phyloP scores from a whole-genome alignment of 768 basidiomycete species.

The Pisolithus tinctorius region DNA sequence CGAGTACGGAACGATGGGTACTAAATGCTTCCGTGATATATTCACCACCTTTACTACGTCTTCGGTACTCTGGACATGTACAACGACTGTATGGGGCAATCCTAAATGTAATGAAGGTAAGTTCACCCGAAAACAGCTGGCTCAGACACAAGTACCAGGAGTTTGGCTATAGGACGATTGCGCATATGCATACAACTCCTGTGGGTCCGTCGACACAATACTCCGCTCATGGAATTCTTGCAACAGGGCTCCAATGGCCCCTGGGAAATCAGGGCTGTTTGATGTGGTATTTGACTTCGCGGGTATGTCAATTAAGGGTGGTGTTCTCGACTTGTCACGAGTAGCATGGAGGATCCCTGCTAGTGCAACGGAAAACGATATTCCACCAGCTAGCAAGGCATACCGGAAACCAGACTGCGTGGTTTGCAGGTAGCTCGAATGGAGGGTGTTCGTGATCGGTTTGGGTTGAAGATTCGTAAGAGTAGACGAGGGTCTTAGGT shows the following conservation, averaged over 20 bases:
- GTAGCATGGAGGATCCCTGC: not conserved
- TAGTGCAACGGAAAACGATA: conserved; percentile 4
- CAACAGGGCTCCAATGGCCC: conserved; percentile 45
- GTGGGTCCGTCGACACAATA: conserved; percentile 43
- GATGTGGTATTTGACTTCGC: not conserved
- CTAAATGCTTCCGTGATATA: conserved; percentile 55
- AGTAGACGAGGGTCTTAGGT: not conserved
- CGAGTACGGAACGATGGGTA: conserved; percentile 73
- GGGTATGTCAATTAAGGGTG: not conserved
- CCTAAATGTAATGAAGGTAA: conserved; percentile 1
- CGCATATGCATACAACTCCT: conserved; percentile 47
- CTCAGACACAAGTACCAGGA: conserved; percentile 34
- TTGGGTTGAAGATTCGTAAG: not conserved
- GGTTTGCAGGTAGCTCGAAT: not conserved
- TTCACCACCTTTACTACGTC: conserved; percentile 77
- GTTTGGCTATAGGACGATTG: conserved; percentile 62
- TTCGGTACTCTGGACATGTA: conserved; percentile 57
- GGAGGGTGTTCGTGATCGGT: not conserved
- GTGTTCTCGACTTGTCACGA: not conserved
- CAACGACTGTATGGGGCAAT: conserved; percentile 29
- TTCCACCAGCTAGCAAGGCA: conserved; percentile 5
- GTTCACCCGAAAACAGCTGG: not conserved
- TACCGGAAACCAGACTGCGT: not conserved
- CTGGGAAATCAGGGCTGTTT: conserved; percentile 24
- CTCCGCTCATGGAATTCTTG: conserved; percentile 34